Conservation (phyloP, 768 basidiomycete species). For the Leccinum imitatum region DNA sequence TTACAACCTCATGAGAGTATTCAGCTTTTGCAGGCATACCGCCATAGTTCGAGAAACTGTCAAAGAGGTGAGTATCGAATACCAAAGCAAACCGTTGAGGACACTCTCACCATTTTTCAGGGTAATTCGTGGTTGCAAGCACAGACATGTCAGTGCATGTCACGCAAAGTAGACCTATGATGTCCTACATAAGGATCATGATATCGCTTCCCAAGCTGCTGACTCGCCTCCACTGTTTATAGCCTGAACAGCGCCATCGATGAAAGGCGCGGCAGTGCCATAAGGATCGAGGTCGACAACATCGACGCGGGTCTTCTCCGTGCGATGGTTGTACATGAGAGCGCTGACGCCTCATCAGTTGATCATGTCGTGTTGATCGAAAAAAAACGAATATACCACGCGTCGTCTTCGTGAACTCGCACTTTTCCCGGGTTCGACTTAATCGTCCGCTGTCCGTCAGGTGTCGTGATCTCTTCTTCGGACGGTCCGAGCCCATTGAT, state of each 20-base stretch:
- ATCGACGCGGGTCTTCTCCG: constrained; percentile 73
- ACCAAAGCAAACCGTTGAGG: background rate
- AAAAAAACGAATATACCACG: constrained; percentile 58
- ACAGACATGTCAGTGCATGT: constrained; percentile 97
- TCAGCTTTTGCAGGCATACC: constrained; percentile 89
- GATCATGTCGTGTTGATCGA: background rate
- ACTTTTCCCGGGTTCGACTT: constrained; percentile 51
- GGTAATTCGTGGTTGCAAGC: constrained; percentile 89
- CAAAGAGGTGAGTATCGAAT: background rate
- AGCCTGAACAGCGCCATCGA: constrained; percentile 90
- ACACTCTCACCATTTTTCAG: constrained; percentile 83
- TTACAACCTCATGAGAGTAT: constrained; percentile 90
- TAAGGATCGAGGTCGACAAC: constrained; percentile 98
- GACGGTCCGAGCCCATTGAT: constrained; percentile 66
- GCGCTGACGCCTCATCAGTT: constrained; percentile 46
- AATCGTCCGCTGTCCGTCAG: constrained; percentile 11
- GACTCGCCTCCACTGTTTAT: constrained; percentile 80
- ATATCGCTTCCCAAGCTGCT: background rate
- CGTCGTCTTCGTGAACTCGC: constrained; percentile 88
- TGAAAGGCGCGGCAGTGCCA: constrained; percentile 95
- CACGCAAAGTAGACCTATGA: constrained; percentile 76
- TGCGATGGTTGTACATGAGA: constrained; percentile 87
- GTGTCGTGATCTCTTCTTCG: constrained; percentile 21
- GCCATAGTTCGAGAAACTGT: constrained; percentile 92
- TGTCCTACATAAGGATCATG: constrained; percentile 2